Conservation (phyloP, 139 green algal genomes). For the Chlorella sp. region DNA sequence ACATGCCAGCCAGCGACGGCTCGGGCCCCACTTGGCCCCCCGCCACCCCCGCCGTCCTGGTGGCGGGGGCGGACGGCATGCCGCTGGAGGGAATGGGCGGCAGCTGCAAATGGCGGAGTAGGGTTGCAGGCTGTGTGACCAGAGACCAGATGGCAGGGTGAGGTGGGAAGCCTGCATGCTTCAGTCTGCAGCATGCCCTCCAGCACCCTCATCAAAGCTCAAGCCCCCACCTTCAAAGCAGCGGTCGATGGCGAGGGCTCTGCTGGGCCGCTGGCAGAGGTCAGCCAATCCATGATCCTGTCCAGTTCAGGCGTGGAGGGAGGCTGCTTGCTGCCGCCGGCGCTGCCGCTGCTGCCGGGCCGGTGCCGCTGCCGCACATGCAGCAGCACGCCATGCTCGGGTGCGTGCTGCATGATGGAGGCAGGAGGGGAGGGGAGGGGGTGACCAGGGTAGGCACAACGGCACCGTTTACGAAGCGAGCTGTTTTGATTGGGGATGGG, state of each 20-base stretch:
- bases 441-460: no score
- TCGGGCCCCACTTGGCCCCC: background rate
- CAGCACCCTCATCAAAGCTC: no score
- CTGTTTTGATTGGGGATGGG: no score
- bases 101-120: background rate
- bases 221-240: background rate
- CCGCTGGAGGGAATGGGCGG: background rate
- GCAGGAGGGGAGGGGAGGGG: background rate
- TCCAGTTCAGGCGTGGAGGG: constrained; percentile 30
- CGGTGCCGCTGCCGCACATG: background rate
- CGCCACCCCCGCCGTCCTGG: background rate
- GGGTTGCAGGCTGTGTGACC: no score
- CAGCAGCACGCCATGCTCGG: constrained; percentile 1
- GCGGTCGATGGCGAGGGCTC: background rate
- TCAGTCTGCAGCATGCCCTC: no score
- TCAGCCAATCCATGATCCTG: constrained; percentile 39
- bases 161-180: no score
- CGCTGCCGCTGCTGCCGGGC: constrained; percentile 7
- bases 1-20: constrained; percentile 1
- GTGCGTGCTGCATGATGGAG: background rate
- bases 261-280: background rate
- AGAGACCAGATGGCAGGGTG: no score
- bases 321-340: background rate
- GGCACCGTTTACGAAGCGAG: no score
- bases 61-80: no score